A percentile compares a stretch with the other conserved stretches of the same genome.
Conservation (phyloP, 2,329 filamentous ascomycete species). For the Anisogramma anomala region DNA sequence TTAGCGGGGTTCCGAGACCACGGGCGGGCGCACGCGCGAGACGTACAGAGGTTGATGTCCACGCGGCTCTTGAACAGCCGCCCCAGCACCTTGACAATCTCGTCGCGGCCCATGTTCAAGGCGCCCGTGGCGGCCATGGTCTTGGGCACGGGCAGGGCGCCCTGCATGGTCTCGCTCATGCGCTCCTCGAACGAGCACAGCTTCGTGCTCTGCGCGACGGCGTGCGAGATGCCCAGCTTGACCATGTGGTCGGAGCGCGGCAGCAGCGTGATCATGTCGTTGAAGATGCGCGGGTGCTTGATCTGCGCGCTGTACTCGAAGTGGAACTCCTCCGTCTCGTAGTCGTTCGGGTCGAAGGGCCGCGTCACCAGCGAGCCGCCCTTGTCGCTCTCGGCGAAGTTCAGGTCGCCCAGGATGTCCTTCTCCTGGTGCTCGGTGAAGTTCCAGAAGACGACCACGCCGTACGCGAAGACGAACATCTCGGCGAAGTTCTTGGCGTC, state of each 20-base stretch:
- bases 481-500: slow-evolving; percentile 76
- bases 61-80: slow-evolving; percentile 86
- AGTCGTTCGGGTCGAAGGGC: slow-evolving; percentile 76
- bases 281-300: slow-evolving; percentile 82
- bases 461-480: slow-evolving; percentile 95
- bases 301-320: slow-evolving; percentile 90
- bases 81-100: slow-evolving; percentile 87
- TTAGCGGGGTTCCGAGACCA: too few species aligned
- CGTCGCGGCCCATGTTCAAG: slow-evolving; percentile 79
- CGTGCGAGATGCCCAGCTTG: slow-evolving; percentile 93
- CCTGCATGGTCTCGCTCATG: slow-evolving; percentile 88
- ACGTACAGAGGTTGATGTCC: slow-evolving; percentile 83
- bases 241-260: slow-evolving; percentile 95
- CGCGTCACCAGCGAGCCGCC: slow-evolving; percentile 59
- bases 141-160: slow-evolving; percentile 86
- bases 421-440: slow-evolving; percentile 94
- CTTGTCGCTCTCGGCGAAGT: slow-evolving; percentile 65
- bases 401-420: slow-evolving; percentile 86
- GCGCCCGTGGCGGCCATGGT: slow-evolving; percentile 79
- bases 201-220: slow-evolving; percentile 94
- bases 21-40: too few species aligned
- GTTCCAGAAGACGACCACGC: slow-evolving; percentile 98
- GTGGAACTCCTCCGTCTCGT: slow-evolving; percentile 96
- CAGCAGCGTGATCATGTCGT: slow-evolving; percentile 96
- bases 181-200: slow-evolving; percentile 91